Base-by-base conservation (phyloP, 768 basidiomycete species). In the Macrolepiota fuliginosa region DNA sequence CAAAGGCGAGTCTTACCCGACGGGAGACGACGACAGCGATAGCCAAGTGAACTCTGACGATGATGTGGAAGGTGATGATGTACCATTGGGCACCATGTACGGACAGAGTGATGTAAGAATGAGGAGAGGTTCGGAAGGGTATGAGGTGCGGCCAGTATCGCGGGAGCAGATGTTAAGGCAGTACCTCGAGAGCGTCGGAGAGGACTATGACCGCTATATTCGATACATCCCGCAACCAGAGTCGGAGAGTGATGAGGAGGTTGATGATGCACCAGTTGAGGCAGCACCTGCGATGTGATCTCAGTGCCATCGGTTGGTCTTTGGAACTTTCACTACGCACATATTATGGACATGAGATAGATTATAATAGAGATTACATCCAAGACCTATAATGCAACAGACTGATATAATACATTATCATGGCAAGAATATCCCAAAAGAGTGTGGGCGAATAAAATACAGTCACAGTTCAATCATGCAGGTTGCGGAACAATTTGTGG, bases 41-140 rank as follows among this genome's bases (percentile, higher is more conserved):
- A 66, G 69, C 22, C 62, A 62, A 9, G 70, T 66, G 32, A 64
- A 66, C 55, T 70, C 73, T n/a, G 71, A 76, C 15, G 64, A 66
- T 25, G 70, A 71, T 15, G 64, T 65, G 32, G 56, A 66, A 36
- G 68, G 67, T 35, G 67, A 59, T 15, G 29, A 64, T 51, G 15
- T 55, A 9, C 46, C 60, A 4, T 29, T 61, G 22, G 54, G 60
- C 7, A 24, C 25, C 3, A 45, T 60, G 46, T 29, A 24, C 24
- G 57, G 17, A n/a, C 42, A 6, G 42, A 19, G 62, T 32, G 69
- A 65, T 4, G 50, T 63, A 5, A 73, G 71, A 35, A 77, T 91
- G 51, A 79, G 92, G 56, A 74, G 84, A 47, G 92, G 92, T 22
- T 94, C 91, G 13, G 93, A 94, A 74, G 92, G 92, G 3, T 91